These are phyloP conservation scores for Vigna angularis DNA, from an alignment of 306 rosid species.

Conservation along the genomic window DNA sequence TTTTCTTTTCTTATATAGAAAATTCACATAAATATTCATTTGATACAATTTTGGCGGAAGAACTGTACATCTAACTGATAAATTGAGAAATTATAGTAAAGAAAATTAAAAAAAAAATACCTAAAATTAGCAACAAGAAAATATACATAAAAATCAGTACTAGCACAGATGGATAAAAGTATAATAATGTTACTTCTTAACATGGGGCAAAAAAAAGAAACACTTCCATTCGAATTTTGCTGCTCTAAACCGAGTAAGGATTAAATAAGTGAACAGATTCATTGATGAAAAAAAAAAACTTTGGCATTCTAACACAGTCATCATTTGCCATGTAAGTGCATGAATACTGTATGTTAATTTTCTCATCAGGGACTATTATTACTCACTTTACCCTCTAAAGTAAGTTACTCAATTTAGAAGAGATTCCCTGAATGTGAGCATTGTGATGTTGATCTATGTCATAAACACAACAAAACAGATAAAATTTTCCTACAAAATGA, in stretches of 20 bases:
- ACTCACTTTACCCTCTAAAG: not conserved
- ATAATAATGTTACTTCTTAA: not conserved
- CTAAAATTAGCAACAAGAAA: not conserved
- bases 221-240: not conserved
- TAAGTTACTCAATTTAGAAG: not conserved
- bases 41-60: not conserved
- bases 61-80: not conserved
- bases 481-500: not conserved
- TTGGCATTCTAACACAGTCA: not conserved
- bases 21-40: not conserved
- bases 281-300: not conserved
- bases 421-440: not conserved
- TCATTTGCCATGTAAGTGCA: not conserved
- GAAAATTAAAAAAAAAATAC: not conserved
- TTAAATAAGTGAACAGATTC: not conserved
- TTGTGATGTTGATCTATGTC: not conserved
- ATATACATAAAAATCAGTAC: slow-evolving; percentile 22
- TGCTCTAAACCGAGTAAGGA: not conserved
- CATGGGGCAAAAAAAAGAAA: not conserved
- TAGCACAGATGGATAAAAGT: not conserved
- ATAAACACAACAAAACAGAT: not conserved
- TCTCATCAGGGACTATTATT: not conserved
- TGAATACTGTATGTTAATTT: not conserved
- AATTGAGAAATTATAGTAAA: not conserved
- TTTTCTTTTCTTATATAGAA: not conserved